phyloP scores from a whole-genome alignment of 2,329 filamentous ascomycete genomes.

The Trichophyton schoenleinii region DNA sequence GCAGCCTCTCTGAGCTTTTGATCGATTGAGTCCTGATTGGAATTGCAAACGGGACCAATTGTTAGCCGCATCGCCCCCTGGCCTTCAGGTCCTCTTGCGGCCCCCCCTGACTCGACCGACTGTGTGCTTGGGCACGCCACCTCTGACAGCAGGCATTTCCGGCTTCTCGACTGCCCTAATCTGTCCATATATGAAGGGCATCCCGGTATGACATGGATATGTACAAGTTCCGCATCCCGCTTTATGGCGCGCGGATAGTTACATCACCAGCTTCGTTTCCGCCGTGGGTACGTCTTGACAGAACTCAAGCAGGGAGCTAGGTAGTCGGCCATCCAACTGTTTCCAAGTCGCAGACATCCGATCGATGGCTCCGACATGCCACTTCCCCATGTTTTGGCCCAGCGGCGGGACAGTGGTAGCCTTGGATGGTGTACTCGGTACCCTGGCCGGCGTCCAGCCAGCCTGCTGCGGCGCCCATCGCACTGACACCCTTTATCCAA shows the following conservation, averaged over 20 bases:
- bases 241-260: no score
- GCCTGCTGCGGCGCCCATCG: not conserved
- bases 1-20: not conserved
- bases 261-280: no score
- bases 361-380: no score
- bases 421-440: not conserved
- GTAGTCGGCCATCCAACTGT: no score
- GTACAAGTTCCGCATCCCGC: no score
- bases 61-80: not conserved
- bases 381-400: not conserved
- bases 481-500: not conserved
- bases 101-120: not conserved
- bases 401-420: not conserved
- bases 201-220: not conserved
- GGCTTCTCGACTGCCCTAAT: not conserved
- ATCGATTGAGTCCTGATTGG: not conserved
- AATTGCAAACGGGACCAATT: not conserved
- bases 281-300: no score
- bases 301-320: no score
- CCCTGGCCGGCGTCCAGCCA: not conserved
- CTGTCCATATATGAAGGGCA: not conserved
- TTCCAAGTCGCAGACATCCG: no score
- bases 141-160: not conserved
- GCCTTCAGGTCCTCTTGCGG: not conserved
- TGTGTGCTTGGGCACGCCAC: not conserved